Evolutionary conservation across 768 basidiomycete species (phyloP), one percentile per base, ranked within the genome.

Genomic region (Paxillus ammoniavirescens): DNA sequence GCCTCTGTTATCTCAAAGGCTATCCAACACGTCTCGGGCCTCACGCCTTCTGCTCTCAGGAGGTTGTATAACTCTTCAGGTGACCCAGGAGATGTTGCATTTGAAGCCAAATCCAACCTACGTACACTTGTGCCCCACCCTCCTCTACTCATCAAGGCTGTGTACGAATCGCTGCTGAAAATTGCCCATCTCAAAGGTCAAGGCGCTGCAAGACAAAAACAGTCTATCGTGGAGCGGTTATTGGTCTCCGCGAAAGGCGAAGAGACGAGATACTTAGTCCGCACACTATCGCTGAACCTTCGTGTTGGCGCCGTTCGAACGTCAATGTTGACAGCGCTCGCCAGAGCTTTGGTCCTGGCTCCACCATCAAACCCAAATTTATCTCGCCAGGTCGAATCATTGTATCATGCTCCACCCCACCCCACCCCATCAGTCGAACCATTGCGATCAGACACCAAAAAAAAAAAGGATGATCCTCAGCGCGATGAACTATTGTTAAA

Each of bases 61-160:
- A 79, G 74, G 52, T 68, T 93, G 13, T 90, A 91, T 66, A 87
- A 84, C 57, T 72, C 79, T 42, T 82, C 76, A 33, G 94, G 94
- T 4, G 94, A 97, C 69, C 80, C 83, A 23, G 94, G 94, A 0
- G 91, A 94, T 65, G 91, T 94, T 8, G 94, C 94, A 1, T 93
- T 84, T 61, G 81, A 83, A 53, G 91, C 93, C 9, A 93, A 88
- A 65, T 82, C 83, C 4, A 89, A 81, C 53, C 69, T 91, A 18
- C 79, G 89, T 41, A 89, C 89, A 4, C 76, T 93, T 23, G 66
- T 90, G 23, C 82, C 88, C 2, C 89, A 89, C 61, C 73, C 82
- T n/a, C 80, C 85, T 10, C 73, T 93, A 6, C 74, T 79, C 31
- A 77, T 92, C 28, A 72, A 78, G 26, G 75, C 77, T 56, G 84